These are phyloP conservation scores for Paratinospora sagittata DNA, from an alignment of 164 flowering plant genomes.

Conservation along the genomic window DNA sequence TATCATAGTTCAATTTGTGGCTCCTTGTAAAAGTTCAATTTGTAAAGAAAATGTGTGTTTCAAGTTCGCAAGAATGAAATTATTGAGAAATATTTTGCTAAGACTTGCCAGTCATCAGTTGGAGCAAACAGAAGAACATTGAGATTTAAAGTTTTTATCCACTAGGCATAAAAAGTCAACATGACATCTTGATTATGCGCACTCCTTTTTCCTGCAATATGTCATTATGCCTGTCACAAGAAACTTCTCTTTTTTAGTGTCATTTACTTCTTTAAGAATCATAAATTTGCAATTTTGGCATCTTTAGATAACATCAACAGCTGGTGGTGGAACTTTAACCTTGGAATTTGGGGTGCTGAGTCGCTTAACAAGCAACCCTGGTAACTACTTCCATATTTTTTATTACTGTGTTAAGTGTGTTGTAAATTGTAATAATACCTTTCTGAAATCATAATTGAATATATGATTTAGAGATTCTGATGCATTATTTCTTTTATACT, in stretches of 20 bases:
- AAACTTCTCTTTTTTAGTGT: background rate
- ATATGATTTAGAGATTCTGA: background rate
- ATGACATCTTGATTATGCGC: too few relatives aligned
- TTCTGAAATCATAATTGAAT: background rate
- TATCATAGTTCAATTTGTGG: too few relatives aligned
- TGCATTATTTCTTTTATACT: background rate
- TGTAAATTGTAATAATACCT: background rate
- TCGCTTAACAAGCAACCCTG: slow-evolving; percentile 83
- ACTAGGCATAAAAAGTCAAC: too few relatives aligned
- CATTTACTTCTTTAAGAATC: background rate
- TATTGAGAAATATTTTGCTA: too few relatives aligned
- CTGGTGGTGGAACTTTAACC: slow-evolving; percentile 98
- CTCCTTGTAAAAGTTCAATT: too few relatives aligned
- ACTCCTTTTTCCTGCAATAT: background rate
- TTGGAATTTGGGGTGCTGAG: slow-evolving; percentile 94
- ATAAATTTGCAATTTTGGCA: slow-evolving; percentile 8
- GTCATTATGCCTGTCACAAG: background rate
- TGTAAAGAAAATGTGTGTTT: too few relatives aligned
- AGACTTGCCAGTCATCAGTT: too few relatives aligned
- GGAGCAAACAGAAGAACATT: too few relatives aligned
- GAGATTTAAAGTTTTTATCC: background rate
- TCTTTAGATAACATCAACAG: slow-evolving; percentile 90
- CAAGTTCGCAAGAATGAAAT: too few relatives aligned
- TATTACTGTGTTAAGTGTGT: background rate
- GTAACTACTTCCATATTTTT: slow-evolving; percentile 35